phyloP scores from a whole-genome alignment of 805 yeast species.

The Cyberlindnera saturnus region DNA sequence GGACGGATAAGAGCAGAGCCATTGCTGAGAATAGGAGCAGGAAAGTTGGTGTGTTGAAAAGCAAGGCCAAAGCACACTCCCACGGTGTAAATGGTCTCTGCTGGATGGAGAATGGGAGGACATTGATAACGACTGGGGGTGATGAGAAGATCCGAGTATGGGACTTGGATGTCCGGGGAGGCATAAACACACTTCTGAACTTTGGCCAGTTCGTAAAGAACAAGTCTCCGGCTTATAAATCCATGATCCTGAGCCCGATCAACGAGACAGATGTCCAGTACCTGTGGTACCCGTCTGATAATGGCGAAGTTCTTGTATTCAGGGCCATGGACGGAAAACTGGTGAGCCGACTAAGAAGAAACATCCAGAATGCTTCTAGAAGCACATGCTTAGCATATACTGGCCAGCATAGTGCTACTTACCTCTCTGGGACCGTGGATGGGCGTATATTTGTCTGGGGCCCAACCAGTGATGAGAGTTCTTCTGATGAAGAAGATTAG shows the following conservation, averaged over 20 bases:
- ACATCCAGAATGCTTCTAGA: slow-evolving; percentile 34
- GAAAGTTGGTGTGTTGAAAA: slow-evolving; percentile 17
- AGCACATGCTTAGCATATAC: slow-evolving; percentile 48
- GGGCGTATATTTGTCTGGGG: slow-evolving; percentile 63
- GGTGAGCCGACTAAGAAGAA: slow-evolving; percentile 47
- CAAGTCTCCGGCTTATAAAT: slow-evolving; percentile 31
- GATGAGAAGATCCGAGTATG: slow-evolving; percentile 81
- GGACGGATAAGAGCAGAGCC: slow-evolving; percentile 29
- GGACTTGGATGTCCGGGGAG: slow-evolving; percentile 52
- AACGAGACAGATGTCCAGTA: slow-evolving; percentile 51
- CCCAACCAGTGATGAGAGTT: slow-evolving; percentile 22
- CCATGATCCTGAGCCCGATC: slow-evolving; percentile 29
- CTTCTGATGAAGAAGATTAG: slow-evolving; percentile 5
- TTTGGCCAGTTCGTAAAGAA: slow-evolving; percentile 77
- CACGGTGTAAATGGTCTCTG: slow-evolving; percentile 72
- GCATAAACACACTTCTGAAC: slow-evolving; percentile 56
- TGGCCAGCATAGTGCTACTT: slow-evolving; percentile 38
- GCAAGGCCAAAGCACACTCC: slow-evolving; percentile 56
- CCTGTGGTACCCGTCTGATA: slow-evolving; percentile 68
- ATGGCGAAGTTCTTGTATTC: slow-evolving; percentile 60
- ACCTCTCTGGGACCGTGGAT: slow-evolving; percentile 58
- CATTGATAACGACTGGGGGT: slow-evolving; percentile 60
- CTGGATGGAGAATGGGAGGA: slow-evolving; percentile 66
- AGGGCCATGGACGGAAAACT: slow-evolving; percentile 57
- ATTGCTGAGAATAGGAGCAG: slow-evolving; percentile 16